Evolutionary conservation across 1,284 basidiomycete species (phyloP).

Genomic region (Phlebopus sp.): DNA sequence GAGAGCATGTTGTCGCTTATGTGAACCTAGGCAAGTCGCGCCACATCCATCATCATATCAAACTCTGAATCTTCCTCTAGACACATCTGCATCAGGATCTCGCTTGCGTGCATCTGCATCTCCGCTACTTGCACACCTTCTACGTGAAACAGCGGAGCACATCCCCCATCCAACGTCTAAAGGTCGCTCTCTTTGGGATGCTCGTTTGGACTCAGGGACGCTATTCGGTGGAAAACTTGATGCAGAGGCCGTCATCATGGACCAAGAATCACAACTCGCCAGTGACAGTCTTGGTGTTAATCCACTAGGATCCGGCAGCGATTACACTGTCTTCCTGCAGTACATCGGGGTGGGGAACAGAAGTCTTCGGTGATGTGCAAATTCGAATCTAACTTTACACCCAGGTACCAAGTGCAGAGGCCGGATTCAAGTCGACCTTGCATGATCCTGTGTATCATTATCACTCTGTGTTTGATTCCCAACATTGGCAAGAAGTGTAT

Average conservation of each 20-base stretch:
- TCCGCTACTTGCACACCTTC: constrained; percentile 68
- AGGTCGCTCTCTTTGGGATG: constrained; percentile 50
- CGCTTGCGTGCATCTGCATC: constrained; percentile 51
- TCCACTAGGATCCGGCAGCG: constrained; percentile 59
- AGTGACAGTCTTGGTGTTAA: constrained; percentile 33
- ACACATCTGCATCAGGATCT: constrained; percentile 63
- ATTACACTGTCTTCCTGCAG: constrained; percentile 73
- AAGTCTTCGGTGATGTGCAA: background rate
- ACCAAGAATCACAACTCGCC: constrained; percentile 22
- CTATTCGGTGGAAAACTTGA: constrained; percentile 36
- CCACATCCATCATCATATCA: background rate
- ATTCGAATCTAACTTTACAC: constrained; percentile 11
- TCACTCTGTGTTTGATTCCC: constrained; percentile 74
- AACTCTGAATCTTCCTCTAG: constrained; percentile 32
- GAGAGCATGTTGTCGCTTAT: constrained; percentile 70
- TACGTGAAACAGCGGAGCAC: constrained; percentile 56
- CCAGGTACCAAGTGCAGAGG: constrained; percentile 52
- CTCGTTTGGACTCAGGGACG: constrained; percentile 41
- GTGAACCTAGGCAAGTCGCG: constrained; percentile 64
- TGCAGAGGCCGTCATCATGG: constrained; percentile 26
- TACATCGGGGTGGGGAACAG: constrained; percentile 52
- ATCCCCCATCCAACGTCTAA: constrained; percentile 51
- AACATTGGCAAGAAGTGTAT: constrained; percentile 69
- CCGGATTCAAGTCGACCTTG: constrained; percentile 46
- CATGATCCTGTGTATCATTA: constrained; percentile 74